Percentiles rank a stretch among this genome's conserved stretches.
Evolutionary conservation across 2,329 filamentous ascomycete genomes (phyloP).

Genomic region (Ophidiomyces ophidiicola): DNA sequence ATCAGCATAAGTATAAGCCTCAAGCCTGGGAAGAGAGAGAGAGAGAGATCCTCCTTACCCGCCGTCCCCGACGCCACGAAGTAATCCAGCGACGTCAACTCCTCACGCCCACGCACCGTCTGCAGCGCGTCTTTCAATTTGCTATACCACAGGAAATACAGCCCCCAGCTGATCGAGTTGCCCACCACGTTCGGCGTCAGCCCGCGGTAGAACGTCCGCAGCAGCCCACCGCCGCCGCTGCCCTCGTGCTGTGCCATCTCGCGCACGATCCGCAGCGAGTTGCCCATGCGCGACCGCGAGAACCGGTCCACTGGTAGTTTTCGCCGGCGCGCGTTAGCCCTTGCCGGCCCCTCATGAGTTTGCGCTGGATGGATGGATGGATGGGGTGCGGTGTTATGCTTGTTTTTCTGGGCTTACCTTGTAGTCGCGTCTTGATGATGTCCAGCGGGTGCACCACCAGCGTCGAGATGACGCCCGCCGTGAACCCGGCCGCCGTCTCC

Average conservation of each 20-base stretch:
- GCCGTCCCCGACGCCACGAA: conserved; percentile 60
- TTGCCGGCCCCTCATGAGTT: no score
- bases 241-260: conserved; percentile 45
- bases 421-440: conserved; percentile 90
- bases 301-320: conserved; percentile 42
- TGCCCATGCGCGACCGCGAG: conserved; percentile 38
- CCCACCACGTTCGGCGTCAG: conserved; percentile 82
- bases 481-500: conserved; percentile 81
- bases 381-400: conserved; percentile 38
- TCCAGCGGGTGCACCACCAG: conserved; percentile 84
- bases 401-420: conserved; percentile 47
- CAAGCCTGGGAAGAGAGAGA: background rate
- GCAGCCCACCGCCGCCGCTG: no score
- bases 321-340: no score
- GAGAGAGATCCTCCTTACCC: conserved; percentile 31
- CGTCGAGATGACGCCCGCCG: conserved; percentile 75
- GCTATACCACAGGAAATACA: conserved; percentile 73
- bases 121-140: conserved; percentile 47
- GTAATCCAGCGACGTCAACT: conserved; percentile 57
- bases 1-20: background rate
- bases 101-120: conserved; percentile 24
- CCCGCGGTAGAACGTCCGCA: conserved; percentile 72
- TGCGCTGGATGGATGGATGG: conserved; percentile 26
- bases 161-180: conserved; percentile 78
- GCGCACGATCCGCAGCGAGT: conserved; percentile 42